Percentiles rank a stretch among this genome's conserved stretches.
Conservation (phyloP, 306 rosid species). For the Cotoneaster glaucophyllus region DNA sequence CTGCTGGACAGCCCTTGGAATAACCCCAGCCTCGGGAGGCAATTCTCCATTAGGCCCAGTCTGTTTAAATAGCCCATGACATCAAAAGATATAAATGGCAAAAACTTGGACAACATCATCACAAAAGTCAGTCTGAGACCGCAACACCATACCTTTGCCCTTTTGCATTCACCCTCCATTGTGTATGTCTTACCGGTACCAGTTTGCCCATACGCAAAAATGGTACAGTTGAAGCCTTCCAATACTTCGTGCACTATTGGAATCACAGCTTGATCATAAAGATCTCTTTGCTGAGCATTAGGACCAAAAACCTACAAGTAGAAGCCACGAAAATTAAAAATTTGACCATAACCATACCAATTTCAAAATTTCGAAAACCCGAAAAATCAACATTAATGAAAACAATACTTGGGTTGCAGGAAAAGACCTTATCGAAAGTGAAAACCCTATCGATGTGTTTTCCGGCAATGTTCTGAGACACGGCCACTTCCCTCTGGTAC, state of each 20-base stretch:
- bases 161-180: conserved; percentile 96
- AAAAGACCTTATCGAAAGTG: conserved; percentile 79
- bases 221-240: conserved; percentile 90
- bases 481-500: conserved; percentile 66
- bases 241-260: conserved; percentile 85
- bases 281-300: conserved; percentile 72
- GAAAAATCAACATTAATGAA: neutral
- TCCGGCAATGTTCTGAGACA: conserved; percentile 86
- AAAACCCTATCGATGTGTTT: conserved; percentile 83
- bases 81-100: neutral
- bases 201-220: conserved; percentile 92
- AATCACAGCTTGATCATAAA: conserved; percentile 76
- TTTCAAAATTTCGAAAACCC: neutral
- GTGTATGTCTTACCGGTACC: conserved; percentile 92
- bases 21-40: conserved; percentile 88
- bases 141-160: conserved; percentile 53
- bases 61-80: conserved; percentile 25
- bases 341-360: neutral
- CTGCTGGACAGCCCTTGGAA: conserved; percentile 91
- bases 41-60: conserved; percentile 82
- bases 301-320: conserved; percentile 76
- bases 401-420: neutral
- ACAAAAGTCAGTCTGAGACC: neutral
- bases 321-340: neutral
- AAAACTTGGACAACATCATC: neutral